Conservation (phyloP, 345 rosid species). For the Moringa oleifera region DNA sequence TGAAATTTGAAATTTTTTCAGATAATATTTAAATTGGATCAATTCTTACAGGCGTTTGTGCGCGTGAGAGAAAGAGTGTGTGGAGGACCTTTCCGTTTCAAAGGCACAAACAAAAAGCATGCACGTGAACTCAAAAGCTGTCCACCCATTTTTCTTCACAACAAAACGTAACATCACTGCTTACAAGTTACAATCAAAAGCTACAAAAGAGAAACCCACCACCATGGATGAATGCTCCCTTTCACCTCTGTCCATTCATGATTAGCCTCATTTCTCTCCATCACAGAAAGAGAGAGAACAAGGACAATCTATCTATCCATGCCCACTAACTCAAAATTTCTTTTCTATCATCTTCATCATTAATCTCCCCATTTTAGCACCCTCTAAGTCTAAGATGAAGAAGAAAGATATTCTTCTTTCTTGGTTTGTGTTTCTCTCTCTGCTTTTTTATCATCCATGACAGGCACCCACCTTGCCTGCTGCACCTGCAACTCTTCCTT, state of each 20-base stretch:
- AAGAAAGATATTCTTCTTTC: conserved; percentile 36
- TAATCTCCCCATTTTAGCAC: conserved; percentile 7
- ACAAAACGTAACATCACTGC: conserved; percentile 12
- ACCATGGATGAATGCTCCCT: no score
- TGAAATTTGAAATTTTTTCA: no score
- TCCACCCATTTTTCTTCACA: conserved; percentile 18
- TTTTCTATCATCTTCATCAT: neutral
- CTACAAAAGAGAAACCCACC: no score
- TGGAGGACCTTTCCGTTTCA: conserved; percentile 3
- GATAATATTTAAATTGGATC: no score
- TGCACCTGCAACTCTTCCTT: conserved; percentile 24
- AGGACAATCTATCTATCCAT: conserved; percentile 8
- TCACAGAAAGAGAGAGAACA: neutral
- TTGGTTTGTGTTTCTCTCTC: conserved; percentile 38
- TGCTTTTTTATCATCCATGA: conserved; percentile 63
- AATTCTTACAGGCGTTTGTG: neutral
- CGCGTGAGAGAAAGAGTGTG: neutral
- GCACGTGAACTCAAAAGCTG: conserved; percentile 34
- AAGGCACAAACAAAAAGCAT: conserved; percentile 16
- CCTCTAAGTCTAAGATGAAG: conserved; percentile 24
- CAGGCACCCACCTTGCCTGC: conserved; percentile 54
- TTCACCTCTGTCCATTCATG: conserved; percentile 13
- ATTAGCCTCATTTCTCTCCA: conserved; percentile 10
- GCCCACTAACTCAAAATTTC: neutral
- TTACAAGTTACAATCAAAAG: conserved; percentile 5